Base-by-base conservation (phyloP, 768 basidiomycete species). In the Phlebiopsis flavidoalba region DNA sequence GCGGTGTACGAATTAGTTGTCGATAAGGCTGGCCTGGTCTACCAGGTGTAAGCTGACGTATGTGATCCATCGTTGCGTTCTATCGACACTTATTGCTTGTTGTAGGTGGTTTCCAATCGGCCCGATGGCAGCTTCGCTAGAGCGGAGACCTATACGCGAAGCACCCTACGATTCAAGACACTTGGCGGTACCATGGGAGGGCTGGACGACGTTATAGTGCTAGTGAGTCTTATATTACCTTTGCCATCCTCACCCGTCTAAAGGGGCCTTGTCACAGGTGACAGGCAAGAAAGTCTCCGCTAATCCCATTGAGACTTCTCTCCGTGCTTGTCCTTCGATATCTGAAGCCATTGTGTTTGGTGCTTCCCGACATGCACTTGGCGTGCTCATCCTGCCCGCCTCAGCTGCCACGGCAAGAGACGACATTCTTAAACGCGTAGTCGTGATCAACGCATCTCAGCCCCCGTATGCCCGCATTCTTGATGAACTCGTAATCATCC, bases 301-400 rank as follows among this genome's bases (percentile, higher is more conserved):
- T 8, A 57, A 61, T 48, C 51, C 57, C 21, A 21, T 61, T 12
- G 60, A 61, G 36, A 57, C 60, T 11, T 49, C 35, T 12, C 49
- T 57, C 21, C 49, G 60, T 3, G 60, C 60, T 17, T 61, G 53
- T 14, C 55, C 55, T 4, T 19, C 21, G 14, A 46, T 61, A 22
- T 15, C 60, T 21, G 60, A 61, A 53, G 60, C 60, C 31, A 53
- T 61, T 19, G 56, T 58, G n/a, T 61, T 61, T 22, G 60, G 60
- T 17, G 56, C 60, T 3, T 49, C 47, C n/a, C 47, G 50, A 5
- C 48, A 36, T 11, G 26, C 51, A 6, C 50, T 61, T 0, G 60
- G 60, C 17, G 56, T 46, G 1, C 37, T 61, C n/a, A 53, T 61
- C 49, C 12, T 61, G 10, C 56, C 60, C 8, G 37, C 60, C 5